Evolutionary conservation across 768 basidiomycete species (phyloP), one percentile per base, ranked within the genome.

Genomic region (Chalciporus sphaerocephalus): DNA sequence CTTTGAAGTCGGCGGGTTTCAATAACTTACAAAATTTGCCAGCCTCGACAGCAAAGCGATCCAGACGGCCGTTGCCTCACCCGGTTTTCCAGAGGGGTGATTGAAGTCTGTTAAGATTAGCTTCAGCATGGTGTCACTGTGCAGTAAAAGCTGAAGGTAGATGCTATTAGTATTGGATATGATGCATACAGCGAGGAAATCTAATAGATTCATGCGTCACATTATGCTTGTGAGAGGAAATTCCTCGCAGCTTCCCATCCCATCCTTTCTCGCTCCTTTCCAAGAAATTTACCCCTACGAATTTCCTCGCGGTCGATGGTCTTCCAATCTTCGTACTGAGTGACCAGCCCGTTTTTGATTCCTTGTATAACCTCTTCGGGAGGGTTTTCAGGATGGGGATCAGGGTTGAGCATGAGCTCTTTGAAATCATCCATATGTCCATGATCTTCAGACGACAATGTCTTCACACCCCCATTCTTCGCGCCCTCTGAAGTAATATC

Each of bases 211-310:
- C 12, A 34, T 16, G 33, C 15, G 18, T 38, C 25, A 52, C 28
- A 40, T 25, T 30, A 51, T 40, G 33, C 41, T 28, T 47, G 44
- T 15, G 52, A 44, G 32, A 66, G 54, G 42, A 73, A 65, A 12
- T 53, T 51, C 38, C 56, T 62, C 2, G 74, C 83, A 39, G 80
- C 80, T 40, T 73, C 66, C 87, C 87, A 91, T 1, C 52, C 60
- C 80, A 91, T 85, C 43, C 89, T 69, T 69, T 91, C 87, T 40
- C 85, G 72, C 63, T 88, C 87, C 61, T 91, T 91, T 1, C 79
- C 81, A 16, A 66, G 42, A 23, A 45, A 58, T 50, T 67, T 64
- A 0, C 90, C 92, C 38, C 78, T 66, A 42, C 72, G 69, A 28
- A 75, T 58, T 68, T 96, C 95, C 59, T 85, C 87, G 22, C 62